Evolutionary conservation across 768 basidiomycete genomes (phyloP).

Genomic region (Cyclocybe aegerita): DNA sequence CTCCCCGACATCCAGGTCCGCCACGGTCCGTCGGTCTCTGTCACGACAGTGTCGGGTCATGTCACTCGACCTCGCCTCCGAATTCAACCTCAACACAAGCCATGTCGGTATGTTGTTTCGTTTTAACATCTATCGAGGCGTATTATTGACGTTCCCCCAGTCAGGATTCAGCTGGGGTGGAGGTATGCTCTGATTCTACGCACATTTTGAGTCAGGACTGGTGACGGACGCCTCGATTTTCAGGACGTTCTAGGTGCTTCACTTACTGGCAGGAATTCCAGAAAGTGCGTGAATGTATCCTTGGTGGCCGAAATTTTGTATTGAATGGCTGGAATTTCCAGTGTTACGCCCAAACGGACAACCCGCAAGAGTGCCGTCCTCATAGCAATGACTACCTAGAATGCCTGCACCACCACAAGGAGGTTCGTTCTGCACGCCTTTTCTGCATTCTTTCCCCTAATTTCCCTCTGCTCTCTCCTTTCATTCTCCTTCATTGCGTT

Average conservation of each 20-base stretch:
- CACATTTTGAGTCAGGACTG: not conserved
- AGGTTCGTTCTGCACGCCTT: constrained; percentile 50
- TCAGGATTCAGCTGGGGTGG: constrained; percentile 48
- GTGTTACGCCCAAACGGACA: constrained; percentile 86
- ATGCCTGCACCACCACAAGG: constrained; percentile 86
- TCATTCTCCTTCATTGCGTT: not conserved
- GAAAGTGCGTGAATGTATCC: constrained; percentile 41
- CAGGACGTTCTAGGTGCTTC: constrained; percentile 86
- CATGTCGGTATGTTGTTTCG: constrained; percentile 37
- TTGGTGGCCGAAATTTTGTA: not conserved
- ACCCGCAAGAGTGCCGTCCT: constrained; percentile 67
- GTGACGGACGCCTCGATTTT: constrained; percentile 1
- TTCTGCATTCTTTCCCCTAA: not conserved
- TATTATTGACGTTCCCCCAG: constrained; percentile 19
- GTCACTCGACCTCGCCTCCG: constrained; percentile 2
- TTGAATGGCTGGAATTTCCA: constrained; percentile 25
- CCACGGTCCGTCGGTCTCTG: not conserved
- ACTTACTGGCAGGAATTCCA: constrained; percentile 91
- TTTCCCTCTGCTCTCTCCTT: not conserved
- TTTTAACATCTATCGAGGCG: not conserved
- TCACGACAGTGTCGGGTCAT: constrained; percentile 5
- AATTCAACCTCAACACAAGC: constrained; percentile 17
- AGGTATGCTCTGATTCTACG: constrained; percentile 26
- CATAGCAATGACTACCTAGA: constrained; percentile 87
- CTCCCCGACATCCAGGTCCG: not conserved